A percentile compares a stretch with the other conserved stretches of the same genome.
These are phyloP conservation scores for Ogataea pilisensis DNA, from an alignment of 805 yeast genomes.

Conservation along the genomic window DNA sequence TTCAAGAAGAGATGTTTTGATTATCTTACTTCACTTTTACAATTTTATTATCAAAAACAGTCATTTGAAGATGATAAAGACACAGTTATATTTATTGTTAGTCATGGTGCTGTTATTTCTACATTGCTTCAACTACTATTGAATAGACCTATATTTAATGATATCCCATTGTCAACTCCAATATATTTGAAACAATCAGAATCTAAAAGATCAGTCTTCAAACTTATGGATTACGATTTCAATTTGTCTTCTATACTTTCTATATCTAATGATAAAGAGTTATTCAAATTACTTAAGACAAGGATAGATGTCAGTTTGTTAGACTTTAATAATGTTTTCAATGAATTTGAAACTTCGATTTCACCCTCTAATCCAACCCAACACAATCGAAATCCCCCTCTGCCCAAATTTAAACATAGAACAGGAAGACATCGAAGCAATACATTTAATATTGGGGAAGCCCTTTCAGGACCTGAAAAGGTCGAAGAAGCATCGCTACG, in stretches of 20 bases:
- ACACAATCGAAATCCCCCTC: slow-evolving; percentile 3
- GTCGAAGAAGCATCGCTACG: slow-evolving; percentile 14
- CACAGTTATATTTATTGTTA: slow-evolving; percentile 31
- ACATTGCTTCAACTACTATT: slow-evolving; percentile 35
- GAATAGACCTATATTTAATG: slow-evolving; percentile 35
- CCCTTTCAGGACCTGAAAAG: slow-evolving; percentile 5
- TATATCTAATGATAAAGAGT: slow-evolving; percentile 22
- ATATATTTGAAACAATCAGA: slow-evolving; percentile 29
- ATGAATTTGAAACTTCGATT: slow-evolving; percentile 16
- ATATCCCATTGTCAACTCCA: slow-evolving; percentile 37
- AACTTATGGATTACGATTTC: slow-evolving; percentile 32
- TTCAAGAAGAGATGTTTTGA: slow-evolving; percentile 34
- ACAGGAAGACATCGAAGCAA: slow-evolving; percentile 27
- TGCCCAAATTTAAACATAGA: background rate
- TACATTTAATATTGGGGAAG: slow-evolving; percentile 25
- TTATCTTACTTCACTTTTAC: slow-evolving; percentile 32
- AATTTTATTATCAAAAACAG: slow-evolving; percentile 26
- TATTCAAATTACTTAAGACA: slow-evolving; percentile 20
- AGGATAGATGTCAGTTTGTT: slow-evolving; percentile 26
- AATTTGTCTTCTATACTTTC: slow-evolving; percentile 27
- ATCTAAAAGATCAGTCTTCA: slow-evolving; percentile 22
- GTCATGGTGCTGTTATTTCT: slow-evolving; percentile 43
- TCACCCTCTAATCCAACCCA: background rate
- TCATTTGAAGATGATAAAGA: slow-evolving; percentile 27
- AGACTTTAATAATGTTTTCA: slow-evolving; percentile 23